Evolutionary conservation across 2,329 filamentous ascomycete genomes (phyloP).

Genomic region (Monilinia polystroma): DNA sequence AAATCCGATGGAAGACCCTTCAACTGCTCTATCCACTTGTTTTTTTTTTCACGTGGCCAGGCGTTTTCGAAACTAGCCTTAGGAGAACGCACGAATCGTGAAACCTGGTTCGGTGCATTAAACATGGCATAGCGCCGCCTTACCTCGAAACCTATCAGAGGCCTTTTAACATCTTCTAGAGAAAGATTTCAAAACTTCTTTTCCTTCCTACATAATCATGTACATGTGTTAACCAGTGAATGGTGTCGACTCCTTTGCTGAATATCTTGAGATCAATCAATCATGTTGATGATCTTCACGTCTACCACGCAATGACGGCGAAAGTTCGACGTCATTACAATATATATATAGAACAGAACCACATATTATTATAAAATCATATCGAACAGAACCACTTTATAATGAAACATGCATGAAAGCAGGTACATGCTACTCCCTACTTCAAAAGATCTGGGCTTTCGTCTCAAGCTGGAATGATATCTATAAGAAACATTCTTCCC

Average conservation of each 20-base stretch:
- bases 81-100: slow-evolving; percentile 1
- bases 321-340: slow-evolving; percentile 2
- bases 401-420: slow-evolving; percentile 7
- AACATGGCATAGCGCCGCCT: background rate
- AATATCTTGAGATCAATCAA: background rate
- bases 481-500: slow-evolving; percentile 6
- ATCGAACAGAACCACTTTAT: slow-evolving; percentile 3
- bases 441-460: background rate
- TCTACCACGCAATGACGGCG: background rate
- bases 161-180: background rate
- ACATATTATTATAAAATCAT: slow-evolving; percentile 4
- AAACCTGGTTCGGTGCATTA: background rate
- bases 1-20: too few species aligned
- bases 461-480: background rate
- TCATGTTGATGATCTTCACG: background rate
- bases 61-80: background rate
- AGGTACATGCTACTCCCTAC: background rate
- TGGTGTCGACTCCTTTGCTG: too few species aligned
- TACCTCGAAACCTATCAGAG: background rate
- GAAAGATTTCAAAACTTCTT: background rate
- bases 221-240: background rate
- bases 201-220: background rate
- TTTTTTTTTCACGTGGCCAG: background rate
- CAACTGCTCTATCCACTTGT: background rate
- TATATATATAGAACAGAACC: slow-evolving; percentile 7